Evolutionary conservation across 1,284 basidiomycete species (phyloP).

Genomic region (Cutaneotrichosporon sp.): DNA sequence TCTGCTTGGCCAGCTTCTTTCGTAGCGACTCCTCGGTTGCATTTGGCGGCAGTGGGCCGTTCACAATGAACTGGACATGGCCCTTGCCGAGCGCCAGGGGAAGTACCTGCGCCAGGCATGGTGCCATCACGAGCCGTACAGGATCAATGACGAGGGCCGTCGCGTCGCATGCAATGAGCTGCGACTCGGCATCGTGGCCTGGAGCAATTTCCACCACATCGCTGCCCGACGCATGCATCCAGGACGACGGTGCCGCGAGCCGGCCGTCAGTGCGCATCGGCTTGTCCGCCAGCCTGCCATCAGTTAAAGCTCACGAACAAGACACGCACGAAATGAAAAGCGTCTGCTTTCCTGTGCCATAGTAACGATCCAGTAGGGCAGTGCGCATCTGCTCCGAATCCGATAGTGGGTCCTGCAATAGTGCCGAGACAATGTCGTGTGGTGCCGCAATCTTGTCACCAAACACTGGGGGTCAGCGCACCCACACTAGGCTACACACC

Average conservation of each 20-base stretch:
- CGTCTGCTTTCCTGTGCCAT: constrained; percentile 14
- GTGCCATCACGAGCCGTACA: constrained; percentile 22
- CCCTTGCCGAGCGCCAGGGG: constrained; percentile 19
- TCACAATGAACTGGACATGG: constrained; percentile 32
- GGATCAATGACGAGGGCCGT: constrained; percentile 42
- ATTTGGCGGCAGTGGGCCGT: constrained; percentile 28
- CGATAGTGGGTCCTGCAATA: constrained; percentile 38
- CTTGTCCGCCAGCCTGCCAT: not conserved
- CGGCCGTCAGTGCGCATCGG: constrained; percentile 8
- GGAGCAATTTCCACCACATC: constrained; percentile 30
- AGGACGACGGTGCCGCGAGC: constrained; percentile 27
- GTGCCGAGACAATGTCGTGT: constrained; percentile 37
- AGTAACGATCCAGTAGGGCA: constrained; percentile 24
- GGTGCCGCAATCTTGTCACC: constrained; percentile 34
- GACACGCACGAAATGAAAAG: constrained; percentile 17
- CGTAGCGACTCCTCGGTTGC: constrained; percentile 17
- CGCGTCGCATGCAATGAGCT: constrained; percentile 22
- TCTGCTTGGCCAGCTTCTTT: constrained; percentile 18
- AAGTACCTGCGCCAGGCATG: constrained; percentile 13
- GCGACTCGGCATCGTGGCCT: constrained; percentile 4
- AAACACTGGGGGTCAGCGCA: constrained; percentile 23
- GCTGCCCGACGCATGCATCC: constrained; percentile 26
- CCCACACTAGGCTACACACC: constrained; percentile 21
- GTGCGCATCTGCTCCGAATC: constrained; percentile 23
- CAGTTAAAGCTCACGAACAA: not conserved